These are phyloP conservation scores for Phytopythium sindhum DNA, from an alignment of 352 stramenopile genomes.

Conservation along the genomic window DNA sequence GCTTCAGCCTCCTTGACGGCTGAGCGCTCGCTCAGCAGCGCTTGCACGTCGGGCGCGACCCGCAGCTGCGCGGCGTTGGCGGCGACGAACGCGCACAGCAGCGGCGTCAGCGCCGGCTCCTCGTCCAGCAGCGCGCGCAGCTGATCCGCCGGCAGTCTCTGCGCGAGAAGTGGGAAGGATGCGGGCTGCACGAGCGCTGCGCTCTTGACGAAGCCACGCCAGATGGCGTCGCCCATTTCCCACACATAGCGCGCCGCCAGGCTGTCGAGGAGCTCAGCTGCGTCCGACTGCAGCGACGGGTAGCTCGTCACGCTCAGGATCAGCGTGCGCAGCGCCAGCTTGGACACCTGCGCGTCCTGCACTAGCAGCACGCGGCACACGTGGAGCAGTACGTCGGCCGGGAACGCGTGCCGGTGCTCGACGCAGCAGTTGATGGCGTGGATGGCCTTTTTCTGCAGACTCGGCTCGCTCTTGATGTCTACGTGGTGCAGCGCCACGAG, in stretches of 20 bases:
- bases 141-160: slow-evolving; percentile 46
- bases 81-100: slow-evolving; percentile 39
- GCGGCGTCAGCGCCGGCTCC: slow-evolving; percentile 47
- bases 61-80: slow-evolving; percentile 10
- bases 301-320: slow-evolving; percentile 78
- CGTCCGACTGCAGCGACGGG: slow-evolving; percentile 57
- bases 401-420: slow-evolving; percentile 76
- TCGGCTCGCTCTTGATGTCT: slow-evolving; percentile 58
- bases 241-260: slow-evolving; percentile 57
- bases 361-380: slow-evolving; percentile 60
- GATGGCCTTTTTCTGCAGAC: slow-evolving; percentile 78
- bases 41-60: slow-evolving; percentile 12
- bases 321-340: slow-evolving; percentile 69
- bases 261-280: slow-evolving; percentile 50
- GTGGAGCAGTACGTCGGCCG: slow-evolving; percentile 65
- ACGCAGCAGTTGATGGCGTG: slow-evolving; percentile 76
- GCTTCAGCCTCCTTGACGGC: neutral
- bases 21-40: slow-evolving; percentile 9
- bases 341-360: slow-evolving; percentile 52
- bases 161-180: slow-evolving; percentile 63
- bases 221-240: slow-evolving; percentile 72
- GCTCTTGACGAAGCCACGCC: slow-evolving; percentile 82
- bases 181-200: slow-evolving; percentile 67
- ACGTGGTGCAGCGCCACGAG: slow-evolving; percentile 76
- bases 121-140: slow-evolving; percentile 50